phyloP scores from a whole-genome alignment of 108 stramenopile species.

The Chaetoceros muelleri region DNA sequence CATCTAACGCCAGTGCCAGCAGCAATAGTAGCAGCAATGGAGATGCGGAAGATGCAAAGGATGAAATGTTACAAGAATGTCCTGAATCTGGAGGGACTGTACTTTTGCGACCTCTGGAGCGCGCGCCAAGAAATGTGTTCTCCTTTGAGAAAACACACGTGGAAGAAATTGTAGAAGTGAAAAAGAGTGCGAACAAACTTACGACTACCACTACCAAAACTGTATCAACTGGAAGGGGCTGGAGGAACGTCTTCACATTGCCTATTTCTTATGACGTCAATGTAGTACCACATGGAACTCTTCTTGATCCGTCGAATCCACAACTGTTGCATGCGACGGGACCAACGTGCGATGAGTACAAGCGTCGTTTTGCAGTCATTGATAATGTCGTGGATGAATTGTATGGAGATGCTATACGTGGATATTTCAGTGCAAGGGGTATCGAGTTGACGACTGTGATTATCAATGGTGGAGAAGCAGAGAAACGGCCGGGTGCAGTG shows the following conservation, averaged over 20 bases:
- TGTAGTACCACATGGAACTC: constrained; percentile 68
- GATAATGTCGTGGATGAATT: constrained; percentile 61
- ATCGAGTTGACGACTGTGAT: constrained; percentile 53
- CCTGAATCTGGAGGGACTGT: constrained; percentile 54
- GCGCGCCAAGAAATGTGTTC: constrained; percentile 77
- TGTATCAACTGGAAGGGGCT: constrained; percentile 58
- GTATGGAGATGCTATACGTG: constrained; percentile 51
- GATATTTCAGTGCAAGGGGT: constrained; percentile 54
- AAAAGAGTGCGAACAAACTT: constrained; percentile 45
- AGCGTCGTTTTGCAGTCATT: constrained; percentile 74
- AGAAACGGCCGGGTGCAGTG: constrained; percentile 73
- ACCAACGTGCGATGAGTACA: constrained; percentile 66
- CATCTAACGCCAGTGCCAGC: constrained; percentile 29
- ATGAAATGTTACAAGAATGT: constrained; percentile 39
- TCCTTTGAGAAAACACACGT: constrained; percentile 59
- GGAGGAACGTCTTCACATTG: constrained; percentile 78
- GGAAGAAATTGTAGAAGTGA: constrained; percentile 38
- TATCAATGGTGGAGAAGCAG: constrained; percentile 66
- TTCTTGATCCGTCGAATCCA: constrained; percentile 57
- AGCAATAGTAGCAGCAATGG: constrained; percentile 15
- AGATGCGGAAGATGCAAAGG: constrained; percentile 3
- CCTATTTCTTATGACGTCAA: constrained; percentile 87
- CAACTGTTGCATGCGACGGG: constrained; percentile 75
- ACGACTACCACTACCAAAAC: constrained; percentile 76
- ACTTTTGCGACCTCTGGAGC: constrained; percentile 55